Evolutionary conservation across 306 rosid species (phyloP), one percentile per base, ranked within the genome.

Genomic region (Pterocarpus santalinus): DNA sequence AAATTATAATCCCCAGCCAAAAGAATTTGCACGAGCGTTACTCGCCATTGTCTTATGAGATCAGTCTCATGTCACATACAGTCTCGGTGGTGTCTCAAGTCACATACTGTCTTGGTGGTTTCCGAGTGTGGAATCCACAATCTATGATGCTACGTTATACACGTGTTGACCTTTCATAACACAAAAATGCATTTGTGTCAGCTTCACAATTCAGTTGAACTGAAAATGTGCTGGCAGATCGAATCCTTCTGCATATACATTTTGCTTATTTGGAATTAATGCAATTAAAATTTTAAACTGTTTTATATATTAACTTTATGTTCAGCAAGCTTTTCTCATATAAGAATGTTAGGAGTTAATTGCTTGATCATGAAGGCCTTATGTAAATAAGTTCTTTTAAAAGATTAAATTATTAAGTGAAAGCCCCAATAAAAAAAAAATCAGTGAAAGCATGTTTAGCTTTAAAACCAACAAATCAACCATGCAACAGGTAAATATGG

Each of bases 61-160:
- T 72, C n/a, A 72, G 78, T 56, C 11, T 13, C 67, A 39, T 12
- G 67, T 22, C 55, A 56, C 61, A 22, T 73, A 16, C 16, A 13
- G 34, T 63, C 5, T 11, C 15, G 1, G 36, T 7, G 4, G 6
- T 7, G 49, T 30, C 35, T 58, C 28, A 28, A 57, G 41, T 58
- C 6, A 4, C 28, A 34, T 33, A 49, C 62, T 47, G 17, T 8
- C 35, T 30, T 47, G 11, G 80, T 62, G 80, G 63, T 63, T 44
- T 47, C 62, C 60, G 69, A 62, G 51, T 46, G 72, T 34, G 35
- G 80, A 36, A 63, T 63, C 80, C 72, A 62, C 65, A 7, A 32
- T 46, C 7, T 30, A 5, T 36, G 51, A 70, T 7, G 47, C 17
- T 34, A 35, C n/a, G 43, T 34, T 57, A 39, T 12, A 39, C 51